Percentiles rank a stretch among this genome's conserved stretches.
Evolutionary conservation across 306 rosid species (phyloP).

Genomic region (Sechiopsis laciniata): DNA sequence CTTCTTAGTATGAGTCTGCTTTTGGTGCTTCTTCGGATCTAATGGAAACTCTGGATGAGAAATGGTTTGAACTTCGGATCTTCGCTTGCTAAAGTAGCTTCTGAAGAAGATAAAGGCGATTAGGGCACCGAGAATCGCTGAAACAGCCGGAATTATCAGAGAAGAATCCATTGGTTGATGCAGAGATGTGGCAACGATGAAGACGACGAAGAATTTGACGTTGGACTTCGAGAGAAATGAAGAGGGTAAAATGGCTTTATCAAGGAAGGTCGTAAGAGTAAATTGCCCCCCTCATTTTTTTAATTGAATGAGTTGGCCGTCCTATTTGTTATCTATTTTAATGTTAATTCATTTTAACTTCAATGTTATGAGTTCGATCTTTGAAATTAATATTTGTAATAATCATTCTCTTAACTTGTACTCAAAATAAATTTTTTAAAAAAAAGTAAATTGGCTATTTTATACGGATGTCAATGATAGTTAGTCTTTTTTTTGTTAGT

Average conservation of each 20-base stretch:
- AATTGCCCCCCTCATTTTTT: too few relatives aligned
- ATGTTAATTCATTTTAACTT: too few relatives aligned
- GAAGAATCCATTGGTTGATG: slow-evolving; percentile 54
- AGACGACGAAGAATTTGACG: neutral
- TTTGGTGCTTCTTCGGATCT: slow-evolving; percentile 42
- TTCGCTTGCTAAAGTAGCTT: slow-evolving; percentile 55
- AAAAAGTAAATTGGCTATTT: too few relatives aligned
- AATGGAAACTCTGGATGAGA: slow-evolving; percentile 45
- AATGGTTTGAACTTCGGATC: slow-evolving; percentile 69
- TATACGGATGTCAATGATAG: too few relatives aligned
- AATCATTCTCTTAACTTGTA: too few relatives aligned
- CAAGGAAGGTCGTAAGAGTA: too few relatives aligned
- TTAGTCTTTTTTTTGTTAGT: too few relatives aligned
- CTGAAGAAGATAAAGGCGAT: slow-evolving; percentile 58
- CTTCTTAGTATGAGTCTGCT: slow-evolving; percentile 53
- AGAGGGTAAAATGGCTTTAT: neutral
- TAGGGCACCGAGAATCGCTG: slow-evolving; percentile 63
- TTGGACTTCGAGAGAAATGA: neutral
- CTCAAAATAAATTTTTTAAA: too few relatives aligned
- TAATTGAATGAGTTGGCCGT: too few relatives aligned
- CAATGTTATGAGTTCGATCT: too few relatives aligned
- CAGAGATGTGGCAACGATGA: neutral
- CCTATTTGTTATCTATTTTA: too few relatives aligned
- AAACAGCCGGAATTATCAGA: slow-evolving; percentile 39
- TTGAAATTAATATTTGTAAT: too few relatives aligned